A percentile compares a stretch with the other conserved stretches of the same genome.
Conservation (phyloP, 345 rosid genomes). For the Lumnitzera racemosa region DNA sequence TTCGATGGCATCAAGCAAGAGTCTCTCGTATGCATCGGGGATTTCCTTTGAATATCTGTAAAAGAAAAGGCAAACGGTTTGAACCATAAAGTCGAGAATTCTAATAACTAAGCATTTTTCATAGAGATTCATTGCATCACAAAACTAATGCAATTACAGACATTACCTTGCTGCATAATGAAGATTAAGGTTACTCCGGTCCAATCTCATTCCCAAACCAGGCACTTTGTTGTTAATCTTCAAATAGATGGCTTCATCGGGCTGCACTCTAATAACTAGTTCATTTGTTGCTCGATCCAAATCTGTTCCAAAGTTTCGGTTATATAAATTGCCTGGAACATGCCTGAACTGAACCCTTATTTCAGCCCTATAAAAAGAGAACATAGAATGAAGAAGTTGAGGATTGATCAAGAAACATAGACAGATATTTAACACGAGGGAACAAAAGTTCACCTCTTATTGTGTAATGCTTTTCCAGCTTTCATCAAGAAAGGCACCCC, state of each 20-base stretch:
- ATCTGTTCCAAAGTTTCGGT: conserved; percentile 66
- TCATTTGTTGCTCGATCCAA: conserved; percentile 88
- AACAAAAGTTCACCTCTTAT: conserved; percentile 38
- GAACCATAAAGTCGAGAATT: background rate
- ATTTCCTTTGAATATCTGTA: conserved; percentile 89
- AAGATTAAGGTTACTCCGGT: conserved; percentile 81
- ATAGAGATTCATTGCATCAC: too few relatives aligned
- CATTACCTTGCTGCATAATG: conserved; percentile 80
- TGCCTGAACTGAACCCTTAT: conserved; percentile 97
- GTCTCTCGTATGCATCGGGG: conserved; percentile 98
- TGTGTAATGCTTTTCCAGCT: conserved; percentile 95
- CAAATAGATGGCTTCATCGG: conserved; percentile 95
- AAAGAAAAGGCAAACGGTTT: background rate
- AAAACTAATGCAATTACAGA: background rate
- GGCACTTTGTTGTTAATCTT: conserved; percentile 97
- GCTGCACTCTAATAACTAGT: conserved; percentile 93
- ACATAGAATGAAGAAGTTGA: conserved; percentile 1
- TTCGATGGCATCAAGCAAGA: conserved; percentile 86
- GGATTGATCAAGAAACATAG: conserved; percentile 1
- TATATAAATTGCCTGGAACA: conserved; percentile 95
- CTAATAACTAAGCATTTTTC: background rate
- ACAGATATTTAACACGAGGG: background rate
- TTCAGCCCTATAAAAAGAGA: conserved; percentile 59
- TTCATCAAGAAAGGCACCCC: conserved; percentile 98
- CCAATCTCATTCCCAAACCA: conserved; percentile 96